Conservation (phyloP, 768 basidiomycete species). For the Cyclocybe aegerita region DNA sequence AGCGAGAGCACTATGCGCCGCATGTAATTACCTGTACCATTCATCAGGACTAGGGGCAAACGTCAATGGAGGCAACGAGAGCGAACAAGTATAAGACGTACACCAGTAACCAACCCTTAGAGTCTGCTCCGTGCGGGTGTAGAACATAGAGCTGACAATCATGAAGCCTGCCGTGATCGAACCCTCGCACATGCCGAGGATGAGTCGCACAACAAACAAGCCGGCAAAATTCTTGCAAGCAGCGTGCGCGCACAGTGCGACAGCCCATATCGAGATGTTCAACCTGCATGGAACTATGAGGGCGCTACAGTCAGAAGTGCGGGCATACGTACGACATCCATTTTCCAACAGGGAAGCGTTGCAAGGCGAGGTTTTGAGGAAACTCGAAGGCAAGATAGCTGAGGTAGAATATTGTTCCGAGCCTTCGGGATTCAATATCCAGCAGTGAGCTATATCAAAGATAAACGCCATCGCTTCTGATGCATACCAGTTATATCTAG, state of each 20-base stretch:
- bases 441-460: no score
- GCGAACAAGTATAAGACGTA: constrained; percentile 31
- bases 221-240: constrained; percentile 72
- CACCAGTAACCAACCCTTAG: constrained; percentile 75
- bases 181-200: constrained; percentile 75
- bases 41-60: constrained; percentile 56
- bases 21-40: constrained; percentile 54
- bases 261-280: constrained; percentile 67
- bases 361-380: constrained; percentile 71
- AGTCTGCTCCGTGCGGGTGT: constrained; percentile 70
- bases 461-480: not conserved
- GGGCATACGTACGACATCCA: constrained; percentile 65
- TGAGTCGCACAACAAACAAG: constrained; percentile 59
- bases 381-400: constrained; percentile 72
- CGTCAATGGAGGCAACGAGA: not conserved
- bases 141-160: constrained; percentile 79
- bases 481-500: constrained; percentile 64
- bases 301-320: not conserved
- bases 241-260: constrained; percentile 60
- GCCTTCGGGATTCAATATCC: constrained; percentile 36
- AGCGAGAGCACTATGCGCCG: not conserved
- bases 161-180: constrained; percentile 73
- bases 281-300: constrained; percentile 33
- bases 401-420: constrained; percentile 75
- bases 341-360: constrained; percentile 73